Conservation (phyloP, 2,329 filamentous ascomycete species). For the Cladosporium sp. region DNA sequence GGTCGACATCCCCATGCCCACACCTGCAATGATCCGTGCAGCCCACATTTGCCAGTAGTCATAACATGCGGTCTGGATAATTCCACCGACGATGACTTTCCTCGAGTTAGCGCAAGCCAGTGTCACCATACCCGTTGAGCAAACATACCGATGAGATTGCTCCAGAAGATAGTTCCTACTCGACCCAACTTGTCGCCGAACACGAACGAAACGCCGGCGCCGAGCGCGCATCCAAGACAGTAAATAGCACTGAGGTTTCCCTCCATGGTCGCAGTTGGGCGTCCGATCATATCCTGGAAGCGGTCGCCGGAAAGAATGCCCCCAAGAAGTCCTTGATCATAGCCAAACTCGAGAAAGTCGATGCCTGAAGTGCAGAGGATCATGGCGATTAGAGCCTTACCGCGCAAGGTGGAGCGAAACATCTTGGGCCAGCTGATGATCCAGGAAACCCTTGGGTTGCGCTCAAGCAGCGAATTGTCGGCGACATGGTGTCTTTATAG, state of each 20-base stretch:
- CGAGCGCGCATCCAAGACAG: slow-evolving; percentile 25
- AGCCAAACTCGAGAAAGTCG: slow-evolving; percentile 27
- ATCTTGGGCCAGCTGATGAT: not conserved
- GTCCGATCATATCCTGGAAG: slow-evolving; percentile 26
- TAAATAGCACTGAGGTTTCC: slow-evolving; percentile 26
- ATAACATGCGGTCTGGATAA: slow-evolving; percentile 24
- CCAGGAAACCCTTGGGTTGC: not conserved
- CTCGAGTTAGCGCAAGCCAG: not conserved
- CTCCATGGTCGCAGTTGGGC: slow-evolving; percentile 23
- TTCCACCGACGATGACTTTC: slow-evolving; percentile 23
- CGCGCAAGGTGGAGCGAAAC: slow-evolving; percentile 16
- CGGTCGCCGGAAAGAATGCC: slow-evolving; percentile 26
- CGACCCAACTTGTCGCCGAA: slow-evolving; percentile 24
- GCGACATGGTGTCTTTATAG: not conserved
- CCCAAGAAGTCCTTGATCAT: slow-evolving; percentile 28
- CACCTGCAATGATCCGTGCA: slow-evolving; percentile 23
- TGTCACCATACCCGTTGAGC: not conserved
- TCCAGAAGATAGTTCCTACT: slow-evolving; percentile 23
- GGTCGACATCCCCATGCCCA: slow-evolving; percentile 27
- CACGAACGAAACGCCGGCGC: slow-evolving; percentile 25
- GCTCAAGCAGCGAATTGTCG: not conserved
- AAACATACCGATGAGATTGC: slow-evolving; percentile 19
- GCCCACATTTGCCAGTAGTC: slow-evolving; percentile 25
- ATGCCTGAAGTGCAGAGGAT: slow-evolving; percentile 26
- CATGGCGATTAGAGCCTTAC: slow-evolving; percentile 23